These are phyloP conservation scores for Wickerhamomyces rabaulensis DNA, from an alignment of 805 yeast species.

Conservation along the genomic window DNA sequence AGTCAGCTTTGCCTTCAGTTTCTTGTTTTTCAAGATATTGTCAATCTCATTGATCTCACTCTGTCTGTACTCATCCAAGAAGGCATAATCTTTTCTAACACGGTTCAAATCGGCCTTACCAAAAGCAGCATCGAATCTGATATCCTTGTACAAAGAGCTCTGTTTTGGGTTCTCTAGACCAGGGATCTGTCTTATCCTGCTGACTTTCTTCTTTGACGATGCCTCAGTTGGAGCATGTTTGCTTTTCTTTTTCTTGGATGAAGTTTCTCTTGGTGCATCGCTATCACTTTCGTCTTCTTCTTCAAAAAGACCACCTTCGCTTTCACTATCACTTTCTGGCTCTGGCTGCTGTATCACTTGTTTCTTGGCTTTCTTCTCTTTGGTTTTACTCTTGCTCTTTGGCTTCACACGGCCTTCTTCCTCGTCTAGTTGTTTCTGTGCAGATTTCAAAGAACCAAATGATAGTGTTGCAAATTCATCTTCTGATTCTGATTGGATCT, in stretches of 20 bases:
- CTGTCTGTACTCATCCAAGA: constrained; percentile 81
- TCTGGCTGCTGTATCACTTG: neutral
- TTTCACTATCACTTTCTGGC: constrained; percentile 6
- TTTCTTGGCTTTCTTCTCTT: constrained; percentile 1
- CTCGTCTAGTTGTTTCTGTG: constrained; percentile 40
- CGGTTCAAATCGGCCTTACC: constrained; percentile 73
- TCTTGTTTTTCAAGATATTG: constrained; percentile 45
- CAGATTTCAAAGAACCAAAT: constrained; percentile 58
- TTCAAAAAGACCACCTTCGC: constrained; percentile 34
- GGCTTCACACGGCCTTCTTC: constrained; percentile 9
- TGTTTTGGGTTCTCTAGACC: constrained; percentile 43
- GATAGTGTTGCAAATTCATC: constrained; percentile 48
- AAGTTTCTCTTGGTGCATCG: constrained; percentile 16
- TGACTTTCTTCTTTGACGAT: constrained; percentile 67
- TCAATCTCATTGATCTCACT: constrained; percentile 63
- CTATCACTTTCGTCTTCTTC: constrained; percentile 25
- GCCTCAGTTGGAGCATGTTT: constrained; percentile 89
- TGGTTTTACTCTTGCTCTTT: neutral
- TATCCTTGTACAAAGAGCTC: constrained; percentile 58
- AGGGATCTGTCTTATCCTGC: constrained; percentile 67
- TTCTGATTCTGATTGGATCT: neutral
- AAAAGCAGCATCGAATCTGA: constrained; percentile 84
- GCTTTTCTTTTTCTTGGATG: constrained; percentile 32
- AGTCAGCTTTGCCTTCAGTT: constrained; percentile 35
- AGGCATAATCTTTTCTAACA: constrained; percentile 73